Conservation (phyloP, 352 stramenopile species). For the Phytophthora fragariaefolia region DNA sequence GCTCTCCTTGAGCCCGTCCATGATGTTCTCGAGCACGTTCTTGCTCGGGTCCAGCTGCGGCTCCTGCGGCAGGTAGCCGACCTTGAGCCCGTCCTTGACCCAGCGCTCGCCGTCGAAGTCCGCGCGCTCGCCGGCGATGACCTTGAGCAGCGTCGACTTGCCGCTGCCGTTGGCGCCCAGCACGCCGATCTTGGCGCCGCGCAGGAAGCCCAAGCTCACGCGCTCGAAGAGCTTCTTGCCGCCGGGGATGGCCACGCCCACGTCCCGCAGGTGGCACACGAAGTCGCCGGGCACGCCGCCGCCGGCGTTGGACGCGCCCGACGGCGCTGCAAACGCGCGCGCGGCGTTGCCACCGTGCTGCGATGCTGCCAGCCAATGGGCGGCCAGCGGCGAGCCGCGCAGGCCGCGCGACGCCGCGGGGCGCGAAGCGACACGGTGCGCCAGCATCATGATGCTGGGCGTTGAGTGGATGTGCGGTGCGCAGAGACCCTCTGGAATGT, state of each 20-base stretch:
- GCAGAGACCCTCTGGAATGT: no score
- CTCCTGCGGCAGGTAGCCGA: conserved; percentile 90
- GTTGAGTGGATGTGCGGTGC: conserved; percentile 7
- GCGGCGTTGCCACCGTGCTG: conserved; percentile 23
- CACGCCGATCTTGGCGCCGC: conserved; percentile 95
- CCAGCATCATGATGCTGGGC: conserved; percentile 20
- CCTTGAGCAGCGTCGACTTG: conserved; percentile 97
- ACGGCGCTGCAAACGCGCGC: conserved; percentile 46
- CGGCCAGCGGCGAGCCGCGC: not conserved
- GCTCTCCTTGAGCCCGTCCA: conserved; percentile 88
- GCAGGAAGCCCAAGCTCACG: conserved; percentile 80
- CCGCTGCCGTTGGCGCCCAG: conserved; percentile 95
- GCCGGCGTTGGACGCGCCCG: conserved; percentile 63
- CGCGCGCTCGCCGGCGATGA: conserved; percentile 92
- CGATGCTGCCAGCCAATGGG: conserved; percentile 18
- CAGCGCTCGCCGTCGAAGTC: conserved; percentile 91
- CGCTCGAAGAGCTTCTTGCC: conserved; percentile 88
- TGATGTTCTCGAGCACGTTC: conserved; percentile 92
- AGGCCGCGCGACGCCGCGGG: conserved; percentile 10
- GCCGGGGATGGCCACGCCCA: conserved; percentile 78
- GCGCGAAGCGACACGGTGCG: conserved; percentile 13
- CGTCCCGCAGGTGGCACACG: conserved; percentile 78
- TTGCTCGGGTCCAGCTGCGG: conserved; percentile 84
- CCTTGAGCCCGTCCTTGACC: conserved; percentile 85
- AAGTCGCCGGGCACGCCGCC: conserved; percentile 85